A percentile compares a stretch with the other conserved stretches of the same genome.
phyloP scores from a whole-genome alignment of 2,329 filamentous ascomycete species.

The Zymoseptoria ardabiliae region DNA sequence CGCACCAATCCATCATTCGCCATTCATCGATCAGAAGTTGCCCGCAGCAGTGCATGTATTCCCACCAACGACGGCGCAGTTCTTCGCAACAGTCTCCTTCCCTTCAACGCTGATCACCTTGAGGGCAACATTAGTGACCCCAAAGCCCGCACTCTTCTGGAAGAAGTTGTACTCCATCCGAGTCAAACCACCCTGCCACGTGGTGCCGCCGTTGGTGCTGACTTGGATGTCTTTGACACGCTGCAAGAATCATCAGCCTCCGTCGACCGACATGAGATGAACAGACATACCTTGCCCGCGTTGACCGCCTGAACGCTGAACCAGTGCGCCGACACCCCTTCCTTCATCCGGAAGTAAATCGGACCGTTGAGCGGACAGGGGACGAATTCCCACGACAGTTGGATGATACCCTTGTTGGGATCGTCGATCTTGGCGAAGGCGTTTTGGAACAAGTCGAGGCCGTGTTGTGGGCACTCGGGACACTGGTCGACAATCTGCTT shows the following conservation, averaged over 20 bases:
- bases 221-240: slow-evolving; percentile 12
- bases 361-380: slow-evolving; percentile 46
- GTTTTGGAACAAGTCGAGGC: slow-evolving; percentile 49
- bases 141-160: slow-evolving; percentile 51
- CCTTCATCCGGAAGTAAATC: slow-evolving; percentile 48
- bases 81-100: slow-evolving; percentile 44
- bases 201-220: slow-evolving; percentile 15
- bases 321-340: slow-evolving; percentile 46
- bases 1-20: neutral
- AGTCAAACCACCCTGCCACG: slow-evolving; percentile 14
- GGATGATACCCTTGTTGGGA: slow-evolving; percentile 41
- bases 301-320: slow-evolving; percentile 60
- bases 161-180: slow-evolving; percentile 46
- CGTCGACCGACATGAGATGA: neutral
- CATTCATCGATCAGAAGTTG: slow-evolving; percentile 25
- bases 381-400: slow-evolving; percentile 44
- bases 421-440: slow-evolving; percentile 45
- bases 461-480: slow-evolving; percentile 46
- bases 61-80: slow-evolving; percentile 39
- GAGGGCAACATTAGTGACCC: slow-evolving; percentile 47
- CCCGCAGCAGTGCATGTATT: slow-evolving; percentile 23
- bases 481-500: slow-evolving; percentile 51
- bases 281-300: slow-evolving; percentile 37
- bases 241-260: slow-evolving; percentile 5
- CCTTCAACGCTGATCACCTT: slow-evolving; percentile 50